phyloP scores from a whole-genome alignment of 495 filamentous ascomycete species.

The Penicillium chermesinum region DNA sequence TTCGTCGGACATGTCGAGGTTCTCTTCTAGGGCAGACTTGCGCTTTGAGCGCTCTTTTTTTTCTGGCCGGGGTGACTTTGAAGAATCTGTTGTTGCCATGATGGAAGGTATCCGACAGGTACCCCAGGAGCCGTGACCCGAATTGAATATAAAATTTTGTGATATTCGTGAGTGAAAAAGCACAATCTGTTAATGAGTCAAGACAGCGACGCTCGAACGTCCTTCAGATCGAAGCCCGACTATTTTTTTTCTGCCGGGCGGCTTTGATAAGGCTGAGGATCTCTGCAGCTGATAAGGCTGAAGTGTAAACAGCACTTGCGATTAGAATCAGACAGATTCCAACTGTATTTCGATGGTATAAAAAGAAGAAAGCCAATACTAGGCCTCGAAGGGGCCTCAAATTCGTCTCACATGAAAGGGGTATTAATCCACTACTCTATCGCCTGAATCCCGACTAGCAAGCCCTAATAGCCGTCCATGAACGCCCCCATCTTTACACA shows the following conservation, averaged over 20 bases:
- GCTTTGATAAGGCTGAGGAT: conserved; percentile 4
- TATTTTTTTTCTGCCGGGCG: conserved; percentile 14
- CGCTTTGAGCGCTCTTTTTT: conserved; percentile 47
- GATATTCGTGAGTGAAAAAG: too few relatives aligned
- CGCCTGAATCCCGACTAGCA: background rate
- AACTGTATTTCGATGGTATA: background rate
- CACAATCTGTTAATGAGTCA: too few relatives aligned
- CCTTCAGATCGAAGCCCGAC: background rate
- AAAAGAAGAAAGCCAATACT: too few relatives aligned
- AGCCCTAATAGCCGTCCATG: background rate
- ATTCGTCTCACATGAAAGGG: conserved; percentile 18
- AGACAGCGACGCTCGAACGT: background rate
- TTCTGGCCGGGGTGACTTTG: conserved; percentile 1
- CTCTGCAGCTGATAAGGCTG: background rate
- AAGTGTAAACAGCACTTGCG: too few relatives aligned
- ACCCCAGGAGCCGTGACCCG: too few relatives aligned
- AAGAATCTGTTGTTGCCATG: conserved; percentile 25
- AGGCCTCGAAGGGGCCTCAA: conserved; percentile 1
- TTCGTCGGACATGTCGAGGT: conserved; percentile 12
- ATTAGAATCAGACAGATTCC: too few relatives aligned
- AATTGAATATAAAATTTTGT: too few relatives aligned
- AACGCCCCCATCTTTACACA: conserved; percentile 2
- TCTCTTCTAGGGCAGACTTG: conserved; percentile 51
- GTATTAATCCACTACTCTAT: background rate
- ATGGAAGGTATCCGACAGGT: background rate